A percentile compares a stretch with the other conserved stretches of the same genome.
These are phyloP conservation scores for Spizellomyces punctatus DNA, from an alignment of 192 early-diverging fungal species.

Conservation along the genomic window DNA sequence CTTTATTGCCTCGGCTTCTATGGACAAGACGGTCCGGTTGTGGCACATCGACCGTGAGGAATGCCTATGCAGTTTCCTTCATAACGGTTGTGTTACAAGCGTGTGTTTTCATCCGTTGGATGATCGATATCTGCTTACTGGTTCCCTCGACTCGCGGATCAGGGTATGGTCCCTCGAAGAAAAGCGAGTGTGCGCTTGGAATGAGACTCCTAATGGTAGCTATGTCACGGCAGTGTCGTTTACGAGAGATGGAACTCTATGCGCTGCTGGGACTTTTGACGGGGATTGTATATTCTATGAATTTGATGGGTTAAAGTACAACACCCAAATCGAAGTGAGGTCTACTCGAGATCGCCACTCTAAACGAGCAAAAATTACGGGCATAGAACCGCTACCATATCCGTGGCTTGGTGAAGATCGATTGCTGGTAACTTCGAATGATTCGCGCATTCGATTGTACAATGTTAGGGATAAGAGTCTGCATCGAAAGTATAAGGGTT, in stretches of 20 bases:
- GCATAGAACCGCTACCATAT: constrained; percentile 68
- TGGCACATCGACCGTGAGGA: constrained; percentile 76
- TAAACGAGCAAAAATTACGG: constrained; percentile 78
- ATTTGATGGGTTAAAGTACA: constrained; percentile 73
- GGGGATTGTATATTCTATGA: constrained; percentile 87
- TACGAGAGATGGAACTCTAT: constrained; percentile 68
- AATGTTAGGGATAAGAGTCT: constrained; percentile 75
- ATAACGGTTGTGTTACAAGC: constrained; percentile 76
- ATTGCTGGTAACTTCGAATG: constrained; percentile 76
- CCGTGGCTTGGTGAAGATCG: constrained; percentile 56
- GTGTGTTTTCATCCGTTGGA: constrained; percentile 84
- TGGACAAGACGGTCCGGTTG: constrained; percentile 83
- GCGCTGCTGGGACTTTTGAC: constrained; percentile 73
- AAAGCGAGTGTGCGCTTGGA: constrained; percentile 79
- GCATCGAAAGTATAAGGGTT: constrained; percentile 81
- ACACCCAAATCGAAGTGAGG: constrained; percentile 79
- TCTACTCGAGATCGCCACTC: constrained; percentile 58
- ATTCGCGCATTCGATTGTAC: constrained; percentile 81
- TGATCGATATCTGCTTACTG: constrained; percentile 78
- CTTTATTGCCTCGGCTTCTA: constrained; percentile 78
- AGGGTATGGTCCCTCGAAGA: constrained; percentile 82
- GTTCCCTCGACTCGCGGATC: constrained; percentile 77
- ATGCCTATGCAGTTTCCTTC: constrained; percentile 79
- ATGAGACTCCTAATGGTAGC: constrained; percentile 65
- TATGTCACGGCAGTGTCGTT: constrained; percentile 82